phyloP scores from a whole-genome alignment of 495 filamentous ascomycete genomes.

The Oleoguttula mirabilis region DNA sequence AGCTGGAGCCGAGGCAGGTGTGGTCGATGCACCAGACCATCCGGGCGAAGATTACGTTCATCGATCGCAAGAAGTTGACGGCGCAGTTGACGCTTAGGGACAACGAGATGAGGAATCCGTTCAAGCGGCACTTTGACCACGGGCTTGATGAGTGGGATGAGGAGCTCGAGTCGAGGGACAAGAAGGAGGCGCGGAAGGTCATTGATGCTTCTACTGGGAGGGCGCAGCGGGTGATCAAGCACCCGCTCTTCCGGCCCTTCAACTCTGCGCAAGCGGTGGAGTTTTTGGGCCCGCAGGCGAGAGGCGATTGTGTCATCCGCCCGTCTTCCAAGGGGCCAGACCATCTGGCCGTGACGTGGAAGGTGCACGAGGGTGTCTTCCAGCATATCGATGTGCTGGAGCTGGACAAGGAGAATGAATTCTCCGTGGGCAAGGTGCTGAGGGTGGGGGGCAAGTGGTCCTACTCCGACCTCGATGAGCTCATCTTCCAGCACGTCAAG shows the following conservation, averaged over 20 bases:
- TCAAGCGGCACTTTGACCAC: constrained; percentile 52
- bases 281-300: constrained; percentile 69
- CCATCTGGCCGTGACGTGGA: constrained; percentile 95
- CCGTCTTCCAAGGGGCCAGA: constrained; percentile 89
- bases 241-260: constrained; percentile 86
- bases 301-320: constrained; percentile 86
- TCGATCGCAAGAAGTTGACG: constrained; percentile 71
- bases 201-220: constrained; percentile 73
- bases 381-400: constrained; percentile 97
- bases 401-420: constrained; percentile 90
- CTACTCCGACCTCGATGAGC: constrained; percentile 90
- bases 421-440: constrained; percentile 72
- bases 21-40: constrained; percentile 69
- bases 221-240: constrained; percentile 87
- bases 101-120: constrained; percentile 59
- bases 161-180: constrained; percentile 62
- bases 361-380: constrained; percentile 85
- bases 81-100: constrained; percentile 76
- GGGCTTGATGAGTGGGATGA: constrained; percentile 77
- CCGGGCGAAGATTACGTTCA: constrained; percentile 70
- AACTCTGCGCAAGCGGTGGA: constrained; percentile 89
- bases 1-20: constrained; percentile 37
- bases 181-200: constrained; percentile 55
- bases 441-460: constrained; percentile 76
- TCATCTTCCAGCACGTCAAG: constrained; percentile 94